Conservation (phyloP, 73 alveolate species). For the Tetrahymena thermophila region DNA sequence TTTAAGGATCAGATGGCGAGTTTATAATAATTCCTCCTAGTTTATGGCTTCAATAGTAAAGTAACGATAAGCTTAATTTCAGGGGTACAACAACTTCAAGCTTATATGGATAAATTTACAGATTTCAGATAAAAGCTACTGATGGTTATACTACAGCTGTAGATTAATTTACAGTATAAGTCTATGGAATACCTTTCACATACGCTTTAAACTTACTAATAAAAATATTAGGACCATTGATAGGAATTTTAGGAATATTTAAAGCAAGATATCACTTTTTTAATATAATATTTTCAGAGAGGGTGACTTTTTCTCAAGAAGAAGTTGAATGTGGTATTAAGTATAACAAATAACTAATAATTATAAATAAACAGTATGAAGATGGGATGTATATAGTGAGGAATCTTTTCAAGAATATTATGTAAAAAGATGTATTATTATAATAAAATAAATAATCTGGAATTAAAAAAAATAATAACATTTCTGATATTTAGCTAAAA, state of each 20-base stretch:
- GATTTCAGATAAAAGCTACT: neutral
- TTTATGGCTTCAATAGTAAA: neutral
- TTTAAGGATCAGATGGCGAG: neutral
- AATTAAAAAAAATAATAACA: too few species aligned
- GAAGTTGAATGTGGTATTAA: neutral
- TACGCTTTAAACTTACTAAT: neutral
- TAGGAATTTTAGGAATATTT: neutral
- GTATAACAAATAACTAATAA: too few species aligned
- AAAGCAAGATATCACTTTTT: neutral
- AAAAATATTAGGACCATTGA: neutral
- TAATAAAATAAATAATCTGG: too few species aligned
- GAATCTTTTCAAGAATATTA: neutral
- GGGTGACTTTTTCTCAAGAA: neutral
- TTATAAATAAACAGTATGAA: neutral
- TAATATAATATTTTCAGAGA: neutral
- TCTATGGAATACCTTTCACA: neutral
- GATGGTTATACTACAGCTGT: neutral
- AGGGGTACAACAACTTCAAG: neutral
- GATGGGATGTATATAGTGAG: neutral
- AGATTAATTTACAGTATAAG: neutral
- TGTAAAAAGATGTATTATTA: too few species aligned
- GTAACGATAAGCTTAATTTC: neutral
- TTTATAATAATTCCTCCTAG: neutral
- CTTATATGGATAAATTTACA: neutral
- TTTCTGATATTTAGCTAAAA: too few species aligned